Conservation (phyloP, 495 filamentous ascomycete species). For the Neohortaea acidophila region DNA sequence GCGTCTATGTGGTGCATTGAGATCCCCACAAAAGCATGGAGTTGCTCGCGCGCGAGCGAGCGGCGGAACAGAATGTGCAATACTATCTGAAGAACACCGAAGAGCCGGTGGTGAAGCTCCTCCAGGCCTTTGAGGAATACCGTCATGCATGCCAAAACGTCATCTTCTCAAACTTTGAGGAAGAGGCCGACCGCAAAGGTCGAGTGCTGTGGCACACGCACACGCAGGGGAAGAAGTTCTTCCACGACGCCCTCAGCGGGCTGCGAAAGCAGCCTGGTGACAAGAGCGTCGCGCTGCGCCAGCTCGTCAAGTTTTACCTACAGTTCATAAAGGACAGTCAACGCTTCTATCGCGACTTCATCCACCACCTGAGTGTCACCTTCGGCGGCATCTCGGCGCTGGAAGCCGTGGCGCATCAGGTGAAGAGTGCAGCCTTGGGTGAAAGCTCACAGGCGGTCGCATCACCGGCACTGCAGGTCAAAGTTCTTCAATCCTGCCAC, state of each 20-base stretch:
- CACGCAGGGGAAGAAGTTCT: conserved; percentile 56
- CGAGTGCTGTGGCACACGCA: conserved; percentile 65
- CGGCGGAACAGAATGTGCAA: conserved; percentile 11
- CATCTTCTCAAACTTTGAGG: conserved; percentile 52
- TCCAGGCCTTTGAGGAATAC: conserved; percentile 26
- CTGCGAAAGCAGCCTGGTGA: conserved; percentile 38
- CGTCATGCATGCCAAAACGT: conserved; percentile 53
- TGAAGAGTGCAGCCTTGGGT: conserved; percentile 43
- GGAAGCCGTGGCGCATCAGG: conserved; percentile 49
- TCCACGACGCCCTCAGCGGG: conserved; percentile 44
- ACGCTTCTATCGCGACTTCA: conserved; percentile 71
- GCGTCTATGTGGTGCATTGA: conserved; percentile 2
- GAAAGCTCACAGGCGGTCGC: conserved; percentile 24
- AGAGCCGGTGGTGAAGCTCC: conserved; percentile 9
- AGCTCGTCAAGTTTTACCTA: conserved; percentile 59
- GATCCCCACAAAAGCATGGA: conserved; percentile 12
- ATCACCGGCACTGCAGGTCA: conserved; percentile 35
- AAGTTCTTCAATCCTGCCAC: conserved; percentile 62
- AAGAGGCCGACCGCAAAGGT: conserved; percentile 42
- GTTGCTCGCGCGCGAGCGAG: conserved; percentile 12
- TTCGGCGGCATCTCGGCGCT: conserved; percentile 60
- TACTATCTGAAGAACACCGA: conserved; percentile 6
- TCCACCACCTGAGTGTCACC: conserved; percentile 59
- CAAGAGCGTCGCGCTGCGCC: conserved; percentile 60
- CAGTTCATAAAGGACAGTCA: conserved; percentile 72